A percentile compares a stretch with the other conserved stretches of the same genome.
Conservation (phyloP, 768 basidiomycete species). For the Suillus alpinus region DNA sequence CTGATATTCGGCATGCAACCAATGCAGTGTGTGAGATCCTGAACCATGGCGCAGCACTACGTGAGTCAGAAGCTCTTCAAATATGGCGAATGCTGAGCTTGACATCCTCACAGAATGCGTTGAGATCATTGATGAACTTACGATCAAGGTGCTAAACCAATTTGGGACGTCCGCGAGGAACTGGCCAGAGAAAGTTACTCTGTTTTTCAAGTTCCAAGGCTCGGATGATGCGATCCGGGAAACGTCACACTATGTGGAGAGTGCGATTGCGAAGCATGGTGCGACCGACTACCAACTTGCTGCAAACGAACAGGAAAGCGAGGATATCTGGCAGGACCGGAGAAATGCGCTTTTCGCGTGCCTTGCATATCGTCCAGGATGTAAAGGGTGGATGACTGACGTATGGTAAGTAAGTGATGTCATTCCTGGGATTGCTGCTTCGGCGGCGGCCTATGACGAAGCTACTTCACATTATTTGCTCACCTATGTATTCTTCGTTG, state of each 20-base stretch:
- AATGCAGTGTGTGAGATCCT: conserved; percentile 38
- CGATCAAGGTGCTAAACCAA: conserved; percentile 26
- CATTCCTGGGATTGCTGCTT: not conserved
- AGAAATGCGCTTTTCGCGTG: conserved; percentile 23
- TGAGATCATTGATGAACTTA: conserved; percentile 41
- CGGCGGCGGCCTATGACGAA: not conserved
- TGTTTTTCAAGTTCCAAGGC: conserved; percentile 47
- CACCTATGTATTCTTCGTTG: not conserved
- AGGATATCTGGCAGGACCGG: conserved; percentile 36
- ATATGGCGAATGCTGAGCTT: not conserved
- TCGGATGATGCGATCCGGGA: conserved; percentile 30
- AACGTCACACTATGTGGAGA: conserved; percentile 31
- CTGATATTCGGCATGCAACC: conserved; percentile 38
- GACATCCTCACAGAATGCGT: conserved; percentile 34
- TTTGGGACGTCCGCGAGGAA: conserved; percentile 23
- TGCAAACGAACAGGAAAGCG: conserved; percentile 35
- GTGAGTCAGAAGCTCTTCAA: not conserved
- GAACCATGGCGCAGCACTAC: conserved; percentile 32
- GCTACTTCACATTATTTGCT: not conserved
- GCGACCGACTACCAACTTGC: conserved; percentile 38
- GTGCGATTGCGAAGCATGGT: conserved; percentile 34
- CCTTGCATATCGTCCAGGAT: conserved; percentile 30
- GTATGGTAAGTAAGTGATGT: conserved; percentile 26
- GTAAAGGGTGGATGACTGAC: conserved; percentile 40
- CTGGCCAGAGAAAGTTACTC: conserved; percentile 32